A percentile compares a stretch with the other conserved stretches of the same genome.
These are phyloP conservation scores for Inga oerstediana DNA, from an alignment of 306 rosid species.

Conservation along the genomic window DNA sequence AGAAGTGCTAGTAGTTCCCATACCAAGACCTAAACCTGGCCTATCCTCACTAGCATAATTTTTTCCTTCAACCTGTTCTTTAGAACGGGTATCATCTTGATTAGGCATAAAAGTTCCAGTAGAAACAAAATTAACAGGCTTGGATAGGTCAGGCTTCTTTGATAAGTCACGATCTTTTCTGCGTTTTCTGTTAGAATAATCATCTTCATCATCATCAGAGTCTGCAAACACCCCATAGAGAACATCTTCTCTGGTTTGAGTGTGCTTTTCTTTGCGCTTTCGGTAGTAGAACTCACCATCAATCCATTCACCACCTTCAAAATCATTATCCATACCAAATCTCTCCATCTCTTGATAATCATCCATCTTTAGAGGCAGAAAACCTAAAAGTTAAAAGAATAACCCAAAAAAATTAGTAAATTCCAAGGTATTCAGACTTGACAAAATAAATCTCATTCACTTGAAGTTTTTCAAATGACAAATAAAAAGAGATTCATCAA, in stretches of 20 bases:
- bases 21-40: conserved; percentile 60
- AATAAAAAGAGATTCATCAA: background rate
- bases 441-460: background rate
- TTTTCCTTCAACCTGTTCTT: conserved; percentile 39
- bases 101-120: conserved; percentile 76
- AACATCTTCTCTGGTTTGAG: conserved; percentile 79
- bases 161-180: conserved; percentile 51
- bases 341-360: conserved; percentile 86
- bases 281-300: conserved; percentile 69
- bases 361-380: conserved; percentile 53
- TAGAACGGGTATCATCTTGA: conserved; percentile 55
- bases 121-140: conserved; percentile 82
- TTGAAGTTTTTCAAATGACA: background rate
- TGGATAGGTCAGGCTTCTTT: conserved; percentile 58
- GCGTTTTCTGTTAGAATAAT: conserved; percentile 58
- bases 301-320: conserved; percentile 71
- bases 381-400: background rate
- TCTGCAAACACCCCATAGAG: conserved; percentile 71
- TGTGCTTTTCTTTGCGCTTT: conserved; percentile 66
- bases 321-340: conserved; percentile 86
- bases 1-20: conserved; percentile 46
- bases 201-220: conserved; percentile 52
- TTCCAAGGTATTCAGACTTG: background rate
- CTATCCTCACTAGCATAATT: conserved; percentile 41
- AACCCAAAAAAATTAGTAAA: background rate